A percentile compares a stretch with the other conserved stretches of the same genome.
Conservation (phyloP, 176 grass and related monocot species). For the Phoenix dactylifera region DNA sequence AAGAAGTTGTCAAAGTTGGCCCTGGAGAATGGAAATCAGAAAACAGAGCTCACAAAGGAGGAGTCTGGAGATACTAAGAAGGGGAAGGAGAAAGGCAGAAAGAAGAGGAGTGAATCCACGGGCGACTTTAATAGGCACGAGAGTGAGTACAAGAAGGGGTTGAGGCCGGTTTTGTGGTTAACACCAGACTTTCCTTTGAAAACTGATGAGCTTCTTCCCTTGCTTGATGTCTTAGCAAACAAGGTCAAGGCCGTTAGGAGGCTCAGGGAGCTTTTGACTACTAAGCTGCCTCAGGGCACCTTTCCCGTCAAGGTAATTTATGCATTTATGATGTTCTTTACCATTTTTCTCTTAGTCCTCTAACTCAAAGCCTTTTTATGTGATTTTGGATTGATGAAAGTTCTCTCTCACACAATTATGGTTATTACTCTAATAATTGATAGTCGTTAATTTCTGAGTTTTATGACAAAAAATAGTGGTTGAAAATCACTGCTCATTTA, state of each 20-base stretch:
- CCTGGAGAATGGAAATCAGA: constrained; percentile 2
- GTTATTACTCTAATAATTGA: too few relatives aligned
- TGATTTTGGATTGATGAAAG: too few relatives aligned
- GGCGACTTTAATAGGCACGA: constrained; percentile 52
- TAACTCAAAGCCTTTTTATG: too few relatives aligned
- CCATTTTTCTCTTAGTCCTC: too few relatives aligned
- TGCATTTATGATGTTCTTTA: background rate
- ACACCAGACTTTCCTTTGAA: constrained; percentile 92
- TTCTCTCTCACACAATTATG: too few relatives aligned
- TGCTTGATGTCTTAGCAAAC: constrained; percentile 93
- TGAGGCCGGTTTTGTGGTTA: constrained; percentile 80
- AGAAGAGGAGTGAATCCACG: constrained; percentile 54
- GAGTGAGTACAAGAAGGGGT: constrained; percentile 92
- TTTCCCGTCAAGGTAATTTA: constrained; percentile 84
- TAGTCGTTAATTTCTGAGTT: too few relatives aligned
- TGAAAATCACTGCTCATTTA: too few relatives aligned
- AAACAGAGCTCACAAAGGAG: constrained; percentile 32
- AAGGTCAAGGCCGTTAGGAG: constrained; percentile 97
- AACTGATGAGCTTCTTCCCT: constrained; percentile 81
- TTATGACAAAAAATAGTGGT: too few relatives aligned
- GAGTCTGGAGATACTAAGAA: constrained; percentile 42
- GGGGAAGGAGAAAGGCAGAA: constrained; percentile 75
- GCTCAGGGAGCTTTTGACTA: constrained; percentile 89
- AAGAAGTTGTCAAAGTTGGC: constrained; percentile 28
- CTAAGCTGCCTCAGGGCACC: constrained; percentile 74